Conservation (phyloP, 495 filamentous ascomycete genomes). For the Immersiella caudata region DNA sequence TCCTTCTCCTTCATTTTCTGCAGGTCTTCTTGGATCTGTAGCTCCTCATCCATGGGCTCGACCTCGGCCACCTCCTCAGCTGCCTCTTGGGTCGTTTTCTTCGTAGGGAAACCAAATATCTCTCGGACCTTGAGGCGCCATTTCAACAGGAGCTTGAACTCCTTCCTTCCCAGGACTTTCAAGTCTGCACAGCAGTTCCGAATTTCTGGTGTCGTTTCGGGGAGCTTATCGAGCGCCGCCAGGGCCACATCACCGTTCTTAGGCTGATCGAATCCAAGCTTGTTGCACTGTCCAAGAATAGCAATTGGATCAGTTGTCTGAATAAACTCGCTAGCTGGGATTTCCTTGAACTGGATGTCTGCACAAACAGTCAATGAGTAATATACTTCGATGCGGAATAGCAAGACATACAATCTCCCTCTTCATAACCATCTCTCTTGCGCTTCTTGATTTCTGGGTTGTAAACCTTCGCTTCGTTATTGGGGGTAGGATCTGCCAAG, state of each 20-base stretch:
- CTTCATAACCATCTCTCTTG: constrained; percentile 95
- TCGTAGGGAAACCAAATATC: constrained; percentile 82
- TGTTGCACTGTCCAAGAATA: constrained; percentile 88
- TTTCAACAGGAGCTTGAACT: constrained; percentile 89
- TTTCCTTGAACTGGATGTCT: constrained; percentile 84
- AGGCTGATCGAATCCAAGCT: constrained; percentile 75
- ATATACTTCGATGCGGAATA: not conserved
- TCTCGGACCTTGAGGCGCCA: constrained; percentile 92
- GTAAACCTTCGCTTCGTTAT: constrained; percentile 97
- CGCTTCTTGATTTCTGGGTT: constrained; percentile 96
- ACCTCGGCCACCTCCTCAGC: constrained; percentile 79
- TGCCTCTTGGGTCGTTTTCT: constrained; percentile 58
- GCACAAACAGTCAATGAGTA: constrained; percentile 14
- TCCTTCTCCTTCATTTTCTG: constrained; percentile 79
- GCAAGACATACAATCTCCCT: constrained; percentile 67
- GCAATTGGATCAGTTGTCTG: constrained; percentile 92
- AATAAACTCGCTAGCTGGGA: constrained; percentile 87
- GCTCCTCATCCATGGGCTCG: constrained; percentile 88
- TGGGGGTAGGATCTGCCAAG: constrained; percentile 82
- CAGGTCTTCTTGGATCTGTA: constrained; percentile 84
- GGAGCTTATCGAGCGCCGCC: constrained; percentile 79
- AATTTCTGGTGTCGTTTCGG: constrained; percentile 93
- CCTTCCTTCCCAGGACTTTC: constrained; percentile 87
- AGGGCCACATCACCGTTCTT: constrained; percentile 82
- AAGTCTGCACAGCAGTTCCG: constrained; percentile 83